Evolutionary conservation across 2,329 filamentous ascomycete genomes (phyloP).

Genomic region (Aspergillus sp.): DNA sequence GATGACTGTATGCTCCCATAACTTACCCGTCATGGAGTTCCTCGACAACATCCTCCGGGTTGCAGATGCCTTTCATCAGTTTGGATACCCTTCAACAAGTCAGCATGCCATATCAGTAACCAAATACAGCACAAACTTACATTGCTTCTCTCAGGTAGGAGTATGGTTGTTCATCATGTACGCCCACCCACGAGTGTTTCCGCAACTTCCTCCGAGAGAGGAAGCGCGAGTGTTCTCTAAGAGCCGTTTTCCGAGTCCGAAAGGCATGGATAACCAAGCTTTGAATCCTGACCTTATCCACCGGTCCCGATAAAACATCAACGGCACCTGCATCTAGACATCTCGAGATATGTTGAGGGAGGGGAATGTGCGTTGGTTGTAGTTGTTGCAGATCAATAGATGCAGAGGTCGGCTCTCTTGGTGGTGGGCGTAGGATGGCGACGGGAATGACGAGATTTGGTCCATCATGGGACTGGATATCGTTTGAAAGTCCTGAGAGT

Average conservation of each 20-base stretch:
- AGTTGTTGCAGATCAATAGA: slow-evolving; percentile 19
- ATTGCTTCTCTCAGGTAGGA: slow-evolving; percentile 88
- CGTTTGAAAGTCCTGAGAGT: slow-evolving; percentile 48
- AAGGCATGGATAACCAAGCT: slow-evolving; percentile 81
- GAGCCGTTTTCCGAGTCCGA: slow-evolving; percentile 73
- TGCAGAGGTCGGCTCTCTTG: slow-evolving; percentile 16
- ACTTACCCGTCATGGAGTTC: slow-evolving; percentile 61
- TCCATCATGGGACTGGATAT: slow-evolving; percentile 51
- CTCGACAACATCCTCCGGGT: slow-evolving; percentile 62
- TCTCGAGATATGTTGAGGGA: slow-evolving; percentile 60
- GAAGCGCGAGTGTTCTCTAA: slow-evolving; percentile 70
- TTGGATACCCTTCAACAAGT: slow-evolving; percentile 62
- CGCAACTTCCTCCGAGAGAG: slow-evolving; percentile 71
- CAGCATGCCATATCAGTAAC: neutral
- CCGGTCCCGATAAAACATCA: slow-evolving; percentile 79
- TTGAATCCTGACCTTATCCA: slow-evolving; percentile 71
- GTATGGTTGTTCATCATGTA: slow-evolving; percentile 81
- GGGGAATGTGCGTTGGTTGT: slow-evolving; percentile 38
- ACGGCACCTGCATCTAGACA: slow-evolving; percentile 84
- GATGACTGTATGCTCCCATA: too few species aligned
- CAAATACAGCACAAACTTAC: slow-evolving; percentile 37
- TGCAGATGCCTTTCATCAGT: slow-evolving; percentile 86
- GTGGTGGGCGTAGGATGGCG: slow-evolving; percentile 42
- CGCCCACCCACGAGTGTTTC: slow-evolving; percentile 88
- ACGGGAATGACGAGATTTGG: slow-evolving; percentile 52